A percentile compares a stretch with the other conserved stretches of the same genome.
Conservation (phyloP, 257 asterid genomes). For the Knoxia roxburghii region DNA sequence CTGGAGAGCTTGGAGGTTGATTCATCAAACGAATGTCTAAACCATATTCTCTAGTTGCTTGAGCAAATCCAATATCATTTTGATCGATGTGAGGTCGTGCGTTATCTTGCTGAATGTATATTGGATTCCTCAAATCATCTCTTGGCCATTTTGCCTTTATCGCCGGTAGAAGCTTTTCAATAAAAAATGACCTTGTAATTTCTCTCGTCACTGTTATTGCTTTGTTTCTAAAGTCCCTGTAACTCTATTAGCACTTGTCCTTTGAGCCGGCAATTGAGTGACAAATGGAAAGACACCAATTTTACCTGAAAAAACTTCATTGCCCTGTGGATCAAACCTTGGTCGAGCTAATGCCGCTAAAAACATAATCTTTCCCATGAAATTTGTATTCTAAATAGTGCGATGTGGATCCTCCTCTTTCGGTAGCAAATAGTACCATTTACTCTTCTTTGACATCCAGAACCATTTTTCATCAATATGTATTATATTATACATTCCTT, state of each 20-base stretch:
- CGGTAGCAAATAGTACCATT: too few species aligned
- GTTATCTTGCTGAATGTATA: conserved; percentile 8
- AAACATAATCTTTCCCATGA: too few species aligned
- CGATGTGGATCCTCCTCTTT: too few species aligned
- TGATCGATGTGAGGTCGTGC: conserved; percentile 2
- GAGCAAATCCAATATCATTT: background rate
- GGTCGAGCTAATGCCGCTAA: too few species aligned
- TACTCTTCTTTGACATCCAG: conserved; percentile 1
- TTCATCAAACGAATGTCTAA: background rate
- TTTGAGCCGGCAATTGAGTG: conserved; percentile 1
- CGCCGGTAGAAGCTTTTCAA: conserved; percentile 5
- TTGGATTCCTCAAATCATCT: background rate
- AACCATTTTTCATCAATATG: conserved; percentile 25
- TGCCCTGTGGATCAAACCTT: too few species aligned
- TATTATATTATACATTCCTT: conserved; percentile 11
- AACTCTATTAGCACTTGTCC: conserved; percentile 3
- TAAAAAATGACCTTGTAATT: background rate
- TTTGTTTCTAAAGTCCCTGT: conserved; percentile 2
- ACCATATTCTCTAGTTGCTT: background rate
- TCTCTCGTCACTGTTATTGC: background rate
- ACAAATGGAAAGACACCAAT: background rate
- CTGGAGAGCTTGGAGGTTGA: background rate
- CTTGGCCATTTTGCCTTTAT: conserved; percentile 6
- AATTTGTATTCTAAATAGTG: too few species aligned
- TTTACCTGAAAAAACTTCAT: too few species aligned